Conservation (phyloP, 1,284 basidiomycete genomes). For the Tylopilus orsonianus region DNA sequence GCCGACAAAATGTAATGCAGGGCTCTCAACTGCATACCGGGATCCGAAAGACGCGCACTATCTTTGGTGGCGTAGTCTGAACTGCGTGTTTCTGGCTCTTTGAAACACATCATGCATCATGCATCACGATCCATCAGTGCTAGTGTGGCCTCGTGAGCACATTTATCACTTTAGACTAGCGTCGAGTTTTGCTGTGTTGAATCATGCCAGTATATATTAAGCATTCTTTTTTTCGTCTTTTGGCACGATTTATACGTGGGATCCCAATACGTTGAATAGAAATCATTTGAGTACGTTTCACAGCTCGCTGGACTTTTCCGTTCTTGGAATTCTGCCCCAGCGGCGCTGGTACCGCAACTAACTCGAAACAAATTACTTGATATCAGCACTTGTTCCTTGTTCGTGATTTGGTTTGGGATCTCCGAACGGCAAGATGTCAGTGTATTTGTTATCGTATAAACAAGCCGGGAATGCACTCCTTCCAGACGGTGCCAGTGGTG, state of each 20-base stretch:
- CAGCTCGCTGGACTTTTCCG: not conserved
- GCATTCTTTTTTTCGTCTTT: not conserved
- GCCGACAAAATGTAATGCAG: constrained; percentile 12
- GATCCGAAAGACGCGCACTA: constrained; percentile 5
- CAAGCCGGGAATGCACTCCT: constrained; percentile 10
- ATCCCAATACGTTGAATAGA: not conserved
- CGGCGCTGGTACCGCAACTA: constrained; percentile 1
- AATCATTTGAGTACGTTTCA: constrained; percentile 5
- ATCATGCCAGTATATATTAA: not conserved
- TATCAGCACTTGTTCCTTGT: not conserved
- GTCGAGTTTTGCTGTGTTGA: not conserved
- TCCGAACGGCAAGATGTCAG: constrained; percentile 13
- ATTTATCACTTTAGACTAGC: constrained; percentile 11
- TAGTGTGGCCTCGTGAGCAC: constrained; percentile 24
- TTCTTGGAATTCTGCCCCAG: not conserved
- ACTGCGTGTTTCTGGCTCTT: constrained; percentile 22
- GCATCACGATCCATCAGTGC: too few relatives aligned
- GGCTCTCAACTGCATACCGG: constrained; percentile 7
- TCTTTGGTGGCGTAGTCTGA: constrained; percentile 19
- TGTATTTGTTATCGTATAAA: constrained; percentile 5
- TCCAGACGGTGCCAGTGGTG: constrained; percentile 12
- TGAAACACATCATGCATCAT: constrained; percentile 5
- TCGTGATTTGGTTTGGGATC: constrained; percentile 8
- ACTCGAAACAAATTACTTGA: not conserved
- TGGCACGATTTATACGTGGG: not conserved